phyloP scores from a whole-genome alignment of 768 basidiomycete species.

The Boletus coccyginus region DNA sequence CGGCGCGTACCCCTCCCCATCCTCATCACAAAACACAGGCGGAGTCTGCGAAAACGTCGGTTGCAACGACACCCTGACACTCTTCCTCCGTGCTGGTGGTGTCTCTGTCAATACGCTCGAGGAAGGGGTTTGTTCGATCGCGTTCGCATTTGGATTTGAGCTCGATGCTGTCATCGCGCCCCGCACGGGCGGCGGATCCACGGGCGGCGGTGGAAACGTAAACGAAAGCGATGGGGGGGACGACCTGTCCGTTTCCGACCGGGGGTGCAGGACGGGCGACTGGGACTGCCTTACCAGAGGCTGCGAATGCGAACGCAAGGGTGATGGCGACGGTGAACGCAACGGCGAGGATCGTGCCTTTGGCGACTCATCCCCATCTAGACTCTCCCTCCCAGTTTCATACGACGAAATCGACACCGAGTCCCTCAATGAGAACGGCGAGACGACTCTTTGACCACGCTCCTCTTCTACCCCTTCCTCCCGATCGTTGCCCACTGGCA shows the following conservation, averaged over 20 bases:
- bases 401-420: slow-evolving; percentile 52
- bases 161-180: background rate
- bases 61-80: slow-evolving; percentile 73
- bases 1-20: slow-evolving; percentile 21
- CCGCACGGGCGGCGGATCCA: slow-evolving; percentile 4
- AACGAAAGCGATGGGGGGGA: background rate
- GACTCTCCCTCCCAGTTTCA: slow-evolving; percentile 59
- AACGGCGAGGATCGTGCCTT: background rate
- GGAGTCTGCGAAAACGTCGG: slow-evolving; percentile 76
- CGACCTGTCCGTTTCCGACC: background rate
- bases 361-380: slow-evolving; percentile 29
- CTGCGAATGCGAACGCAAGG: background rate
- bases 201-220: slow-evolving; percentile 17
- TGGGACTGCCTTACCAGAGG: background rate
- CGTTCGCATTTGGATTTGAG: background rate
- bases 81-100: slow-evolving; percentile 48
- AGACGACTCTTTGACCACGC: background rate
- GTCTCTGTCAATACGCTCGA: slow-evolving; percentile 17
- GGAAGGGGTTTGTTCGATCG: background rate
- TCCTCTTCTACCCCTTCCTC: background rate
- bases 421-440: slow-evolving; percentile 9
- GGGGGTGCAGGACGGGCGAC: background rate
- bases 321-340: background rate
- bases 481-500: background rate
- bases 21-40: slow-evolving; percentile 58